Evolutionary conservation across 208 protist species (phyloP), one percentile per base, ranked within the genome.

Genomic region (Jaenimonas drosophilae): DNA sequence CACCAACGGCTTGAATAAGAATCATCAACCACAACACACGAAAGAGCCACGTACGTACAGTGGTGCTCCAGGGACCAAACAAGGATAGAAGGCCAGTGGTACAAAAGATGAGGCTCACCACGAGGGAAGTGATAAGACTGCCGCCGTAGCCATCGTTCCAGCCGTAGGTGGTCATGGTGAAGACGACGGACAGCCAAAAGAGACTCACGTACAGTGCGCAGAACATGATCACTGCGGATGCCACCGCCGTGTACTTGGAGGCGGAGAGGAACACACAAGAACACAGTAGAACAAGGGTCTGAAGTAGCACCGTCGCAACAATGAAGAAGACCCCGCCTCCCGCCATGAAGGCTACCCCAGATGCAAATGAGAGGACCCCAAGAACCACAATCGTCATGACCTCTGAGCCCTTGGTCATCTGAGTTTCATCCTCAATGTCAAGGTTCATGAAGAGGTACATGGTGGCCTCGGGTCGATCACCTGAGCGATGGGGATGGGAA

Each of bases 111-210:
- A 71, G 29, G 48, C 71, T 71, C 11, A 73, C 21, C 37, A 75
- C 64, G 38, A 70, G 41, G 1, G 62, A 53, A 4, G 80, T 37
- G 16, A 76, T 51, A 44, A 61, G 17, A 49, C 65, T 79, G 36
- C 44, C 46, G 16, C 50, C 56, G 71, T 71, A 84, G 11, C 48
- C 3, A 24, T 41, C 32, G 16, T 59, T 45, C 68, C 70, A 84
- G 25, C 61, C 58, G 26, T 73, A 46, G 19, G 43, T 30, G 4
- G 59, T 32, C 50, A 73, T 51, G 19, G 64, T 73, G 48, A 88
- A 82, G 16, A 79, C 41, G 25, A 66, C 43, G 30, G 60, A 25
- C 56, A 85, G 46, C 73, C 76, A 89, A 37, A 74, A 72, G 31
- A 75, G 21, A 40, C 49, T 57, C 12, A 39, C 66, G 38, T 65